phyloP scores from a whole-genome alignment of 495 filamentous ascomycete species.

The Neurospora discreta region DNA sequence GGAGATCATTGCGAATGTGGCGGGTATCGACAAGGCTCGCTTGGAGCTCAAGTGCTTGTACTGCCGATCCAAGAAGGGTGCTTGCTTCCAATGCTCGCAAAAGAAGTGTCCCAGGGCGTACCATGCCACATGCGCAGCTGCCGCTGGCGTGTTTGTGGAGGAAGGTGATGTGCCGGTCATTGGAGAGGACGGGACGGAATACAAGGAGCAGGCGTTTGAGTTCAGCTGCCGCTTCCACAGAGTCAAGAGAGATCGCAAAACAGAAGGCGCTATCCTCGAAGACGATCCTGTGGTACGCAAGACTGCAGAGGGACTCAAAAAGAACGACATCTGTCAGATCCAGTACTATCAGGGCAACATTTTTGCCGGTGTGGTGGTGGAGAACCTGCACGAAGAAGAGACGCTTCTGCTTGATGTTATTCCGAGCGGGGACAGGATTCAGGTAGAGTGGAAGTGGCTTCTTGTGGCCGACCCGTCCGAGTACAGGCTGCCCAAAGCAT shows the following conservation, averaged over 20 bases:
- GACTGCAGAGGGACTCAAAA: conserved; percentile 54
- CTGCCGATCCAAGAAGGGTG: conserved; percentile 84
- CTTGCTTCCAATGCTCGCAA: conserved; percentile 92
- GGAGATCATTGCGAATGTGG: conserved; percentile 67
- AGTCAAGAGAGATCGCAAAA: conserved; percentile 65
- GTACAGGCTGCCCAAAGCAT: conserved; percentile 51
- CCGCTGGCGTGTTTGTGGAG: conserved; percentile 87
- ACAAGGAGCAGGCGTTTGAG: conserved; percentile 78
- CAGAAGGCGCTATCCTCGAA: conserved; percentile 54
- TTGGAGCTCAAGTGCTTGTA: conserved; percentile 87
- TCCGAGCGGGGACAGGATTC: conserved; percentile 69
- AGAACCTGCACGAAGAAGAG: conserved; percentile 70
- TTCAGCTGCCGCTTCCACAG: conserved; percentile 91
- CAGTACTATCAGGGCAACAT: conserved; percentile 79
- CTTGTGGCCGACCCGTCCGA: conserved; percentile 54
- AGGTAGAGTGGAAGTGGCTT: conserved; percentile 72
- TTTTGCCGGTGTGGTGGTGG: conserved; percentile 78
- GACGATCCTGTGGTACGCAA: conserved; percentile 58
- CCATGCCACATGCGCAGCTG: conserved; percentile 86
- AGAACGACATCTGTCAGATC: conserved; percentile 74
- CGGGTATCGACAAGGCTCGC: conserved; percentile 73
- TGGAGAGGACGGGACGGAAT: conserved; percentile 83
- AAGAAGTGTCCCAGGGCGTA: conserved; percentile 92
- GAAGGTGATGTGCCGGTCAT: conserved; percentile 74
- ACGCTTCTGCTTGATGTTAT: conserved; percentile 72